Evolutionary conservation across 2,329 filamentous ascomycete genomes (phyloP).

Genomic region (Claviceps monticola): DNA sequence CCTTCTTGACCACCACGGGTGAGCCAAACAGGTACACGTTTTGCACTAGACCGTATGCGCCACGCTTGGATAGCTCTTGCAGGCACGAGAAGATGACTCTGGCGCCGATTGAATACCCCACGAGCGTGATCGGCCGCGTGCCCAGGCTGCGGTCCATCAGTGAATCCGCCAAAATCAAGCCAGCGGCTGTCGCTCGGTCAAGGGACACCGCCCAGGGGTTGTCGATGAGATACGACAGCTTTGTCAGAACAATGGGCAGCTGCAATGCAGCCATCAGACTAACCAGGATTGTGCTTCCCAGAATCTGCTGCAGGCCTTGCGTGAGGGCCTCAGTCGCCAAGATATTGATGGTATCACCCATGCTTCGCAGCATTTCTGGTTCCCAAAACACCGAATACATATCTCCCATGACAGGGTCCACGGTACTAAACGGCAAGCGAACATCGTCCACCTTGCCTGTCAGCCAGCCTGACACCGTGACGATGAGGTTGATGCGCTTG

Average conservation of each 20-base stretch:
- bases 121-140: constrained; percentile 78
- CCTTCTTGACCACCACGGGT: constrained; percentile 78
- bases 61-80: constrained; percentile 70
- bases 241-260: constrained; percentile 82
- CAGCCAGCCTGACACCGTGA: constrained; percentile 96
- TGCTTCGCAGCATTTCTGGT: constrained; percentile 92
- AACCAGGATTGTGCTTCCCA: constrained; percentile 79
- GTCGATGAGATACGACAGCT: constrained; percentile 90
- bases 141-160: constrained; percentile 84
- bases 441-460: constrained; percentile 96
- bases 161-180: constrained; percentile 87
- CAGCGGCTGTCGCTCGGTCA: constrained; percentile 75
- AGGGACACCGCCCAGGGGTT: constrained; percentile 98
- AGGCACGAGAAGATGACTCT: constrained; percentile 88
- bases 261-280: constrained; percentile 86
- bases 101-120: constrained; percentile 87
- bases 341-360: constrained; percentile 98
- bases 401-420: constrained; percentile 96
- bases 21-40: constrained; percentile 94
- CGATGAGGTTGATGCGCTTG: constrained; percentile 88
- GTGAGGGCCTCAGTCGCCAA: constrained; percentile 94
- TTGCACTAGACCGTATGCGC: constrained; percentile 76
- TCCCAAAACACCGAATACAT: constrained; percentile 97
- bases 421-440: constrained; percentile 84
- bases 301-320: constrained; percentile 86